phyloP scores from a whole-genome alignment of 2,329 filamentous ascomycete genomes.

The Claviceps humidiphila region DNA sequence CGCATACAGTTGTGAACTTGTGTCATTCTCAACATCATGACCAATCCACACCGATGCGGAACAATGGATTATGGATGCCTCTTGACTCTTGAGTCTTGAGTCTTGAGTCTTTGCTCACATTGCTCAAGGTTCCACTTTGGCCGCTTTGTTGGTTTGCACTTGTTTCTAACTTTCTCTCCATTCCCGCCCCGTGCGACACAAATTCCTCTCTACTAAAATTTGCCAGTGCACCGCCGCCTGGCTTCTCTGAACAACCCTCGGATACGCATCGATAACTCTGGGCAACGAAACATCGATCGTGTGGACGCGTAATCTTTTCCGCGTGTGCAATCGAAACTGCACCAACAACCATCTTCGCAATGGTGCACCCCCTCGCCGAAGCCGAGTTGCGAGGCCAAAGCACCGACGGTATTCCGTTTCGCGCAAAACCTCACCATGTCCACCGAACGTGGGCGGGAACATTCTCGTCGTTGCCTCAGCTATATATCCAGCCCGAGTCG shows the following conservation, averaged over 20 bases:
- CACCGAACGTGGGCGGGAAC: conserved; percentile 95
- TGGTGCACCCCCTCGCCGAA: conserved; percentile 25
- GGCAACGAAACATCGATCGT: not conserved
- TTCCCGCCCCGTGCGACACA: too few relatives aligned
- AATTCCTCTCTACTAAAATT: too few relatives aligned
- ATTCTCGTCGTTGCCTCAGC: conserved; percentile 76
- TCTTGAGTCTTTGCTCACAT: too few relatives aligned
- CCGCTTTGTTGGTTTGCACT: too few relatives aligned
- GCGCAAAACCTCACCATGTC: conserved; percentile 54
- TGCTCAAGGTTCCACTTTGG: too few relatives aligned
- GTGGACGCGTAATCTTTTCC: not conserved
- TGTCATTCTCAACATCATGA: too few relatives aligned
- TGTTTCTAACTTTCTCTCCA: too few relatives aligned
- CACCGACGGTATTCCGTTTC: conserved; percentile 51
- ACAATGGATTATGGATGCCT: too few relatives aligned
- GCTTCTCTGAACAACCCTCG: not conserved
- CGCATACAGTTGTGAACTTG: too few relatives aligned
- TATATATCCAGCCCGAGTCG: conserved; percentile 76
- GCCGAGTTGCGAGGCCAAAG: conserved; percentile 19
- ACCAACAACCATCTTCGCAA: conserved; percentile 8
- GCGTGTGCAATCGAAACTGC: not conserved
- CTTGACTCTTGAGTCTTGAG: too few relatives aligned
- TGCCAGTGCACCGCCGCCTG: not conserved
- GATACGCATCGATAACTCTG: not conserved
- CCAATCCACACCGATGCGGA: too few relatives aligned